Conservation (phyloP, 371 early-diverging fungal species). For the Actinomucor elegans region DNA sequence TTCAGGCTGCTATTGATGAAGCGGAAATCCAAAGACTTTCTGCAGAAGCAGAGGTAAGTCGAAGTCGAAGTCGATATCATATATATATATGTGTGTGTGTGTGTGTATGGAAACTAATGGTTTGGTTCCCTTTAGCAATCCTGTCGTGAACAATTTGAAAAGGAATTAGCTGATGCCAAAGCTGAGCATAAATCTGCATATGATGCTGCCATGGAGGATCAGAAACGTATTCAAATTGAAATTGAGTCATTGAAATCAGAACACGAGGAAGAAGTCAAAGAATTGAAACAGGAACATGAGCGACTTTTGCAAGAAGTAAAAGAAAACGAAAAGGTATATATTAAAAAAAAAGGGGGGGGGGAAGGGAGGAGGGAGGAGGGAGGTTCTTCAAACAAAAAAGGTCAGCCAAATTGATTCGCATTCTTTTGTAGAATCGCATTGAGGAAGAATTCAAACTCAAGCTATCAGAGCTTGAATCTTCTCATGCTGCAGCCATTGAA, state of each 20-base stretch:
- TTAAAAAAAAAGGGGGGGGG: no score
- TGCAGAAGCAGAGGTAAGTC: conserved; percentile 20
- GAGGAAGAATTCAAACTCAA: conserved; percentile 15
- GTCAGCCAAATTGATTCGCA: no score
- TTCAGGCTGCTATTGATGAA: conserved; percentile 21
- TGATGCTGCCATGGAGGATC: conserved; percentile 10
- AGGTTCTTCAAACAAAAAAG: no score
- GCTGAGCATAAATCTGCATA: conserved; percentile 8
- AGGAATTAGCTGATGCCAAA: conserved; percentile 7
- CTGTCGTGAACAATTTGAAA: conserved; percentile 20
- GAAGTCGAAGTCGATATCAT: not conserved
- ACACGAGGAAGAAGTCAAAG: conserved; percentile 6
- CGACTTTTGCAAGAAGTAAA: conserved; percentile 8
- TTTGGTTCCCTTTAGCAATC: conserved; percentile 1
- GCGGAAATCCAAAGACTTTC: conserved; percentile 14
- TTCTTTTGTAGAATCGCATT: conserved; percentile 13
- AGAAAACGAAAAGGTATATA: conserved; percentile 14
- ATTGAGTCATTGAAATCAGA: conserved; percentile 1
- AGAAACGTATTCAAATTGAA: conserved; percentile 17
- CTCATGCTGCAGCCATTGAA: conserved; percentile 8
- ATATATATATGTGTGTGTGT: not conserved
- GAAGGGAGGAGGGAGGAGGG: no score
- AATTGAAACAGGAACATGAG: conserved; percentile 10
- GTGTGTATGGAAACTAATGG: not conserved
- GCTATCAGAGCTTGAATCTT: conserved; percentile 7